Evolutionary conservation across 1,284 basidiomycete genomes (phyloP), one percentile per base, ranked within the genome.

Genomic region (Papiliotrema flavescens): DNA sequence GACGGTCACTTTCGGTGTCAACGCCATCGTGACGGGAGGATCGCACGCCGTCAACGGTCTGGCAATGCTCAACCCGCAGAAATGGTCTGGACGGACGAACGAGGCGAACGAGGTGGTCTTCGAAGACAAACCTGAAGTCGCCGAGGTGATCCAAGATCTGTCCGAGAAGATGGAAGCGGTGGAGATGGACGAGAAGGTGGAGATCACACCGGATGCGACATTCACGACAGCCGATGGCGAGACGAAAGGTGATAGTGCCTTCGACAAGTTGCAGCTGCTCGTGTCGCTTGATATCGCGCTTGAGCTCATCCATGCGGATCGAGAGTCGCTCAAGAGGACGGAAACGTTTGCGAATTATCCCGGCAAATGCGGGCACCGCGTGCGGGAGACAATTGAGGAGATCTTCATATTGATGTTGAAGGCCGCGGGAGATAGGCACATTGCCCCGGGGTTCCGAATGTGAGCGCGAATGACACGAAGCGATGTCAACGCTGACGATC

Each of bases 211-310:
- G 32, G 34, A 49, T 24, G 36, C 37, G 3, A n/a, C 45, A 19
- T 41, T 26, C 45, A 49, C 55, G 23, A 46, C 45, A 15, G 32
- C 13, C 20, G 23, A 36, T 20, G 20, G 20, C 24, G 28, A 49
- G 26, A 41, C 55, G 14, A 19, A 40, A 32, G 45, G 50, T 39
- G 47, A 53, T 24, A 26, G 65, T 47, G 62, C 76, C 0, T 81
- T 82, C 57, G 83, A 85, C 62, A 82, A 85, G 51, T 81, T 97
- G 11, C 91, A 97, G 62, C 80, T 95, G 2, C 80, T 97, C 1
- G 84, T 98, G 2, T 96, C 91, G 1, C 83, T 98, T 3, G 93
- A 98, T 67, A 84, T 87, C 1, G 91, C 92, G 0, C 80, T 98
- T 0, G 88, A 95, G 67, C 82, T 98, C 28, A 95, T 98, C 54